Evolutionary conservation across 2,329 filamentous ascomycete species (phyloP).

Genomic region (Ophiostoma sp.): DNA sequence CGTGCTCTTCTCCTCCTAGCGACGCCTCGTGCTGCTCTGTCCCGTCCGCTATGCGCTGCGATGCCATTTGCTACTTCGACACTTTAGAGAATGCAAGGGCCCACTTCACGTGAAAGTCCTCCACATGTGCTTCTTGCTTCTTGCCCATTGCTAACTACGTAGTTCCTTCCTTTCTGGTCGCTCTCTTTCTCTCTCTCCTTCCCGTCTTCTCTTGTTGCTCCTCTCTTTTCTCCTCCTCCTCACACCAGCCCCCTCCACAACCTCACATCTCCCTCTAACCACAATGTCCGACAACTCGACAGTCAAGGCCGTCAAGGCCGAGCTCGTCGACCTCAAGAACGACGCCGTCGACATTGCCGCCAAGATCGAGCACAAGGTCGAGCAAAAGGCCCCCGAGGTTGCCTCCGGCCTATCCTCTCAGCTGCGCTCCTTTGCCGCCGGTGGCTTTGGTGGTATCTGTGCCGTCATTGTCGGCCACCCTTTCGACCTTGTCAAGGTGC

Average conservation of each 20-base stretch:
- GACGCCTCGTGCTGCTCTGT: neutral
- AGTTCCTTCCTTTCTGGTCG: neutral
- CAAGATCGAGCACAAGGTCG: constrained; percentile 20
- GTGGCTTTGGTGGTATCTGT: constrained; percentile 88
- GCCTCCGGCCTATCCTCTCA: constrained; percentile 41
- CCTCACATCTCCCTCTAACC: neutral
- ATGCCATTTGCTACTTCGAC: neutral
- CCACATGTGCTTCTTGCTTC: neutral
- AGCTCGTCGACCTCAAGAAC: constrained; percentile 43
- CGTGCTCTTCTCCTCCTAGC: neutral
- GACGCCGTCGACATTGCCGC: constrained; percentile 29
- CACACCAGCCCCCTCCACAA: neutral
- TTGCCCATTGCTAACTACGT: constrained; percentile 1
- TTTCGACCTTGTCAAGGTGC: constrained; percentile 96
- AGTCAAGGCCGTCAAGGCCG: constrained; percentile 37
- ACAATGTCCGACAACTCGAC: constrained; percentile 18
- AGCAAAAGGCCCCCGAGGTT: constrained; percentile 26
- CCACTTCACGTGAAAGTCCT: constrained; percentile 17
- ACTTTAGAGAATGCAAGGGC: neutral
- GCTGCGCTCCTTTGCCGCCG: constrained; percentile 77
- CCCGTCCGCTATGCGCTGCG: neutral
- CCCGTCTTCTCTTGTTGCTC: neutral
- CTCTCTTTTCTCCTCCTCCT: neutral
- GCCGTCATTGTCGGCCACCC: constrained; percentile 93
- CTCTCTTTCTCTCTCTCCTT: neutral